phyloP scores from a whole-genome alignment of 257 asterid species.

The Ajuga chamaepitys region DNA sequence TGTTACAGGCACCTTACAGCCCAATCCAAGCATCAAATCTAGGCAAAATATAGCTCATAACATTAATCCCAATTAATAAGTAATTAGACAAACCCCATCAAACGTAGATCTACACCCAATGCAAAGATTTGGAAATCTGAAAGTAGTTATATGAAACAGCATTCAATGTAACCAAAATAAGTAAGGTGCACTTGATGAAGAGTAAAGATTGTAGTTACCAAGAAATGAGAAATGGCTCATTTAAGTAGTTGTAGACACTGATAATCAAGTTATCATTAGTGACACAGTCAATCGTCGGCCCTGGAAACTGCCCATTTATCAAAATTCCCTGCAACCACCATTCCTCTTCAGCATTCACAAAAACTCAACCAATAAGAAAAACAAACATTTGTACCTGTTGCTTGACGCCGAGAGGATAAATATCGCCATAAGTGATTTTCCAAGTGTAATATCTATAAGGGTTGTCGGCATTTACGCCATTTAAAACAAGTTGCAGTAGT shows the following conservation, averaged over 20 bases:
- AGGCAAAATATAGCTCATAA: conserved; percentile 8
- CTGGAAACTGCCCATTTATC: conserved; percentile 97
- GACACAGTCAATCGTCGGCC: conserved; percentile 88
- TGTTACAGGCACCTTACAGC: no score
- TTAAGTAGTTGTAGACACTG: conserved; percentile 74
- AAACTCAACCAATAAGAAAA: neutral
- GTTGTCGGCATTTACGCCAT: conserved; percentile 52
- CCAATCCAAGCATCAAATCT: neutral
- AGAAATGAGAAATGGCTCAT: conserved; percentile 89
- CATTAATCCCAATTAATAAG: neutral
- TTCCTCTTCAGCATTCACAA: conserved; percentile 7
- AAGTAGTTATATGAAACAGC: conserved; percentile 11
- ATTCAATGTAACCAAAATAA: neutral
- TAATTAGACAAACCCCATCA: neutral
- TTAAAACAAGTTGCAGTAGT: conserved; percentile 22
- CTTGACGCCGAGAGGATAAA: conserved; percentile 76
- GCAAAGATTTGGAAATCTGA: conserved; percentile 7
- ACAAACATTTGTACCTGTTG: conserved; percentile 56
- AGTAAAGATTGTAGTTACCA: conserved; percentile 41
- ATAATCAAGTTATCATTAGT: conserved; percentile 91
- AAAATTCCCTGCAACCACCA: conserved; percentile 67
- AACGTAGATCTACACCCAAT: conserved; percentile 14
- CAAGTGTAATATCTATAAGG: conserved; percentile 83
- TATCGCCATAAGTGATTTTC: conserved; percentile 72
- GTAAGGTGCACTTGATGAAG: neutral